phyloP scores from a whole-genome alignment of 768 basidiomycete genomes.

The Phaeotremella skinneri region DNA sequence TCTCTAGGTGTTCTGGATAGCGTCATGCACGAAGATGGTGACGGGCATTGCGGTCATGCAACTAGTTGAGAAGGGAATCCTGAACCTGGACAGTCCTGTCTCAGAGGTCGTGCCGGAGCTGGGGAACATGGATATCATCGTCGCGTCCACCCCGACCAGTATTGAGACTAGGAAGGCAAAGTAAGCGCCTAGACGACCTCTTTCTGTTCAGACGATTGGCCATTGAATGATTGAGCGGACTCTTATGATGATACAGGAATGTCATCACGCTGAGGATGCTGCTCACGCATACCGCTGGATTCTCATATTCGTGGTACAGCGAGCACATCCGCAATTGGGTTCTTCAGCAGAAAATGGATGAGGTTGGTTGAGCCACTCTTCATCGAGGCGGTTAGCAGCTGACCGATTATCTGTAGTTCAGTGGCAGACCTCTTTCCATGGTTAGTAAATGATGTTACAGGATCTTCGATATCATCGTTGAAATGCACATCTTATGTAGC shows the following conservation, averaged over 20 bases:
- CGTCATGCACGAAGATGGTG: conserved; percentile 18
- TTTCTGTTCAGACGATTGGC: neutral
- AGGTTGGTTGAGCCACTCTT: conserved; percentile 10
- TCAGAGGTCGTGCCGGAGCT: conserved; percentile 6
- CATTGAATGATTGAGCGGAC: no score
- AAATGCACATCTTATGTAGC: conserved; percentile 1
- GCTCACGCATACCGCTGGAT: conserved; percentile 20
- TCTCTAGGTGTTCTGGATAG: conserved; percentile 16
- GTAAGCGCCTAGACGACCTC: conserved; percentile 1
- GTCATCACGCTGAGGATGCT: conserved; percentile 21
- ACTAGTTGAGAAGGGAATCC: conserved; percentile 9
- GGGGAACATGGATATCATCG: conserved; percentile 6
- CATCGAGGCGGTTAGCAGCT: conserved; percentile 10
- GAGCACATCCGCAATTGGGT: conserved; percentile 18
- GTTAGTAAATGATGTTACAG: no score
- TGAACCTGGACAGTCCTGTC: conserved; percentile 11
- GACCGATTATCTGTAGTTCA: conserved; percentile 13
- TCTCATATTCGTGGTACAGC: conserved; percentile 24
- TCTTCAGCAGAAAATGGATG: conserved; percentile 17
- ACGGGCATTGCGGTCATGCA: conserved; percentile 13
- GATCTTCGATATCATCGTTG: no score
- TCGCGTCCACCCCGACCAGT: neutral
- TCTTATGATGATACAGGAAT: no score
- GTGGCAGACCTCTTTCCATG: conserved; percentile 12
- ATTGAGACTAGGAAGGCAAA: conserved; percentile 8